Evolutionary conservation across 495 filamentous ascomycete species (phyloP), one percentile per base, ranked within the genome.

Genomic region (Penicillium odoratum): DNA sequence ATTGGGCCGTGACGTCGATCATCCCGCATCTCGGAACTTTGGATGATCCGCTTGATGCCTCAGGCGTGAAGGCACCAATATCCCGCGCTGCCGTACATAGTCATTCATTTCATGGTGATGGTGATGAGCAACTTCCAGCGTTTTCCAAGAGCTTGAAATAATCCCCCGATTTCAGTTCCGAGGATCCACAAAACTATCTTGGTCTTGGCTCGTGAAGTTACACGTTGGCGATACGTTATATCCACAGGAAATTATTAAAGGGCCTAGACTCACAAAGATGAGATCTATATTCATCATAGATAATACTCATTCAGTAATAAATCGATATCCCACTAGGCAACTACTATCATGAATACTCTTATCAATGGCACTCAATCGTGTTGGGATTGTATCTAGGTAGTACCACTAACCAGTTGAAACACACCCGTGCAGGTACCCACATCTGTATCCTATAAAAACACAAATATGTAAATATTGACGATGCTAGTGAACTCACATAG

Each of bases 1-100:
- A 55, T 60, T 60, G 30, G 30, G 30, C 50, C 16, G 66, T 69
- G 64, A 69, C 67, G 67, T 69, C 67, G 67, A 69, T 69, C 67
- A 69, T 65, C 64, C 67, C 64, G 67, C 65, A 65, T 63, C 21
- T 63, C 60, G 63, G 66, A 45, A 13, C 4, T 44, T 30, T 16
- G 29, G 33, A 58, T 65, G 46, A 57, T 65, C 64, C 65, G 58
- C 36, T 4, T 25, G 21, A 21, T 21, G 21, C 46, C 40, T 66
- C 55, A 66, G 63, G 61, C 64, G 1, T 33, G 31, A 59, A 66
- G 63, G 63, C 62, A 60, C 8, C 29, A 54, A 55, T 2, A 28
- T 28, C n/a, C 33, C 10, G 13, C 33, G 8, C 3, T 36, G 33
- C 7, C 11, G 3, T 11, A 11, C 33, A 9, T 33, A 3, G 9